Evolutionary conservation across 495 filamentous ascomycete genomes (phyloP).

Genomic region (Bryoglossum gracile): DNA sequence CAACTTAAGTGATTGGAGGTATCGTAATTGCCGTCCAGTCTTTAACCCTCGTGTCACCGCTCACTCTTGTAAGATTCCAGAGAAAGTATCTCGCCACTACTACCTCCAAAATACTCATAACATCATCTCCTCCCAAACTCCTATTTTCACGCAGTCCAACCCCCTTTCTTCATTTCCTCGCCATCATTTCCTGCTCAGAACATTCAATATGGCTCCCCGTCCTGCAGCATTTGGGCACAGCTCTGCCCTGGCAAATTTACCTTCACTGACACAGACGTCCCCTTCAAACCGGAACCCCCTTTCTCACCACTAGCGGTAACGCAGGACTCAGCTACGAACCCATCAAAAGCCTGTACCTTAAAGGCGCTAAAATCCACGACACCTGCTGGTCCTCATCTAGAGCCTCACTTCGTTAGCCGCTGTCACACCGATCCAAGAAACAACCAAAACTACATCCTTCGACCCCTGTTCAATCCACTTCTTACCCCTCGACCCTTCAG

Average conservation of each 20-base stretch:
- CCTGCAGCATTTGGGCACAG: too few species aligned
- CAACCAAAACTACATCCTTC: constrained; percentile 12
- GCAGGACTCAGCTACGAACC: constrained; percentile 59
- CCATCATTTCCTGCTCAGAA: not conserved
- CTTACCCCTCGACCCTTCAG: constrained; percentile 36
- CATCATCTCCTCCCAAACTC: not conserved
- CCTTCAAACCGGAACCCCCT: constrained; percentile 9
- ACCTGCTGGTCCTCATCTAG: constrained; percentile 49
- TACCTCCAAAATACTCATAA: not conserved
- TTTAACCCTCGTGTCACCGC: too few species aligned
- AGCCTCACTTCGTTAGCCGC: constrained; percentile 41
- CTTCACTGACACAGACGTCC: constrained; percentile 2
- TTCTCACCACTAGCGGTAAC: constrained; percentile 4
- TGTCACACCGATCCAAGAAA: constrained; percentile 37
- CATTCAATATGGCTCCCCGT: not conserved
- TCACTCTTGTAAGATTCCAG: too few species aligned
- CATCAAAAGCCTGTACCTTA: constrained; percentile 51
- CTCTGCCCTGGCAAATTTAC: constrained; percentile 1
- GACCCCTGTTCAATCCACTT: constrained; percentile 35
- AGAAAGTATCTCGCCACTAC: not conserved
- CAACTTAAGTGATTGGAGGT: too few species aligned
- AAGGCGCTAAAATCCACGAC: constrained; percentile 53
- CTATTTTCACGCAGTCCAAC: not conserved
- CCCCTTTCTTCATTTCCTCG: not conserved
- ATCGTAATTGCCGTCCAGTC: not conserved